Base-by-base conservation (phyloP, 768 basidiomycete genomes). In the Coprinopsis strossmayeri region DNA sequence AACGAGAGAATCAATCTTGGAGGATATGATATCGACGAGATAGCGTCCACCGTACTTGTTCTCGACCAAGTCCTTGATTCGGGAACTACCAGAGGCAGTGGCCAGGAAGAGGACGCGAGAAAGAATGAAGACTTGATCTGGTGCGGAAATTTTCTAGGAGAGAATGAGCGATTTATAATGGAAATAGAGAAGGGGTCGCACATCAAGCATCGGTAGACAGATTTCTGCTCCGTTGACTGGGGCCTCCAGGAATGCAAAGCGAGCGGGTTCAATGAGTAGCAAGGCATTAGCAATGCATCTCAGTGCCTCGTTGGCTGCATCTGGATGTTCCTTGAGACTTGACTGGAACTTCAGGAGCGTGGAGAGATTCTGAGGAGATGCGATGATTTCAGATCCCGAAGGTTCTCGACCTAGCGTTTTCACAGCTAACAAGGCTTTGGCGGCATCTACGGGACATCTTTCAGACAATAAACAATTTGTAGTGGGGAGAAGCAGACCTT, bases 211-310 rank as follows among this genome's bases (percentile, higher is more conserved):
- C 9, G 69, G 60, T 9, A 85, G 53, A 50, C 75, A 77, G 3
- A 68, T 63, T 11, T 77, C 72, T 10, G 83, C 84, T 7, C 88
- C 88, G 28, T 74, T 76, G 5, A 89, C 82, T 2, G 77, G 75
- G 39, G 73, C 69, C 41, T 64, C 66, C 24, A 86, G 59, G 56
- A 86, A 79, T 0, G 76, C 77, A 17, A 62, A 59, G 44, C 89
- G 77, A 1, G 82, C 81, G 12, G 64, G 59, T 50, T 85, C 84
- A 44, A 84, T 68, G 49, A 91, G 74, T 17, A 91, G 73, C 2
- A 92, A 64, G 0, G 87, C 77, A 61, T 94, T 94, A 5, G 91
- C 91, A 21, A 91, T 72, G 45, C 78, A 87, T 47, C 85, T 73
- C 38, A 91, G 69, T 1, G 86, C 84, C 65, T 90, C 86, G 37